Evolutionary conservation across 257 asterid genomes (phyloP), one percentile per base, ranked within the genome.

Genomic region (Solanum piurae): DNA sequence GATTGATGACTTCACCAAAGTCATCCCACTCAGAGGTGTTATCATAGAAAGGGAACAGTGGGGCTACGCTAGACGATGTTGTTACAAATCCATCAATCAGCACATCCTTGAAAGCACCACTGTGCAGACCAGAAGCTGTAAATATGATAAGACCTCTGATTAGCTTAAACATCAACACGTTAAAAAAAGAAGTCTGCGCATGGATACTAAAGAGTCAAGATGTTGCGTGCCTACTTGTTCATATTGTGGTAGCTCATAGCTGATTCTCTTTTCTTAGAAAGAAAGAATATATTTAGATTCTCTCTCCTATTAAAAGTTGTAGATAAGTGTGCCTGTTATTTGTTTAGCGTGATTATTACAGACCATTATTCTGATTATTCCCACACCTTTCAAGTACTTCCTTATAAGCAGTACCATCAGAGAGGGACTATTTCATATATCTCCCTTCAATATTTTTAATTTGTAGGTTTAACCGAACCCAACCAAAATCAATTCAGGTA

Each of bases 1-100:
- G 99, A 89, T 97, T 94, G 89, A 97, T 94, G 88, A 96, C 95
- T 91, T 97, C 99, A 75, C 99, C 98, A 90, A 95, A 97, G 91
- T 97, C 99, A 94, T 97, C 99, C 99, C 99, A 97, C 88, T 94
- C 99, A 0, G 91, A 85, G 25, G 96, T 77, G 82, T 89, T 86
- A 12, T 92, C 98, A 90, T 93, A 96, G 92, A 92, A 95, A 71
- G 99, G 99, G 89, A 96, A 97, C 99, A 97, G 95, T 82, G 98
- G 99, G 38, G 96, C 98, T 38, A 92, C 95, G 90, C 93, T 91
- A 89, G 96, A 91, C 60, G 96, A 91, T 20, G 96, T 92, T 79
- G 96, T 92, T 89, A 91, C 92, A 86, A 97, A 97, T 87, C 99
- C 99, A 94, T 97, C 99, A 89, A 95, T 89, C 72, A 96, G 86